Evolutionary conservation across 164 flowering plant genomes (phyloP).

Genomic region (Cinnamomum micranthum): DNA sequence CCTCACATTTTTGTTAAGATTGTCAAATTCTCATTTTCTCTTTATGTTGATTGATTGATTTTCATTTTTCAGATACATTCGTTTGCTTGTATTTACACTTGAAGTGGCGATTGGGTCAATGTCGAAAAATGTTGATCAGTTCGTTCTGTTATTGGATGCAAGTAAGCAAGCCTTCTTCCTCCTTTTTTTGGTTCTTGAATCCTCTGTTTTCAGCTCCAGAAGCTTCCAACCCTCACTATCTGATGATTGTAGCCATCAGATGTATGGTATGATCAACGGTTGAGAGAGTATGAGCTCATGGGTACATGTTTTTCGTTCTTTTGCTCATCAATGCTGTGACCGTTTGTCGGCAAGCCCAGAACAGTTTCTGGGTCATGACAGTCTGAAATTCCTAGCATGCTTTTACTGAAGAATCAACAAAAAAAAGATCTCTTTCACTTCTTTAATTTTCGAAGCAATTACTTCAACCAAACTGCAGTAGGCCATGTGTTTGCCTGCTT

Average conservation of each 20-base stretch:
- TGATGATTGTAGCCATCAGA: background rate
- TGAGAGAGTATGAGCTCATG: too few relatives aligned
- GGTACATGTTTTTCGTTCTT: background rate
- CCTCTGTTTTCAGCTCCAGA: background rate
- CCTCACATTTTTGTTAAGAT: background rate
- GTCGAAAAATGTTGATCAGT: constrained; percentile 73
- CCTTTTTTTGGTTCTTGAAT: background rate
- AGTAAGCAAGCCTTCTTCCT: constrained; percentile 58
- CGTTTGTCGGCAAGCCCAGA: constrained; percentile 1
- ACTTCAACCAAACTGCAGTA: too few relatives aligned
- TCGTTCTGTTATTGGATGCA: constrained; percentile 88
- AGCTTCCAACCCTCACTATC: background rate
- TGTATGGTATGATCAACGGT: too few relatives aligned
- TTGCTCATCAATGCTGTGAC: constrained; percentile 1
- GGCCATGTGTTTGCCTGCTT: too few relatives aligned
- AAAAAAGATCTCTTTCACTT: too few relatives aligned
- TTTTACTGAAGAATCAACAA: background rate
- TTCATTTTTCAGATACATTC: constrained; percentile 52
- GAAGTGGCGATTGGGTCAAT: constrained; percentile 88
- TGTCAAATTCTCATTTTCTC: background rate
- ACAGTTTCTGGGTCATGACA: background rate
- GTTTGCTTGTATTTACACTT: constrained; percentile 83
- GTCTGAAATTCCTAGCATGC: constrained; percentile 19
- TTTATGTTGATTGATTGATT: background rate
- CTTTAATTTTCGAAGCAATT: too few relatives aligned